These are phyloP conservation scores for Tricholomella constricta DNA, from an alignment of 768 basidiomycete genomes.

Conservation along the genomic window DNA sequence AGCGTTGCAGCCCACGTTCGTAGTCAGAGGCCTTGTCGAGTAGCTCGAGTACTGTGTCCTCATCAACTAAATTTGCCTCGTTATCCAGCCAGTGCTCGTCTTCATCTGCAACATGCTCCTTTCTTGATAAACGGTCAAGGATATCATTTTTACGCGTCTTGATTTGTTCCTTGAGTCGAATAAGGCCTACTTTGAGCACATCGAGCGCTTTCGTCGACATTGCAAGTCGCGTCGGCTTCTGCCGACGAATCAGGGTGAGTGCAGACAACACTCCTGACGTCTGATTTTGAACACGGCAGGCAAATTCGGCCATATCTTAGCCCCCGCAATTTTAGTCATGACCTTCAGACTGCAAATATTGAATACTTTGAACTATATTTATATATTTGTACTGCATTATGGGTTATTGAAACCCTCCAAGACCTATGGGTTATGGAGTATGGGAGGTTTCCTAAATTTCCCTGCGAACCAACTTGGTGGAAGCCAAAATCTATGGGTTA, in stretches of 20 bases:
- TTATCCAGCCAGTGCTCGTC: slow-evolving; percentile 24
- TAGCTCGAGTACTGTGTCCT: slow-evolving; percentile 14
- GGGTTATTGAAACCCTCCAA: slow-evolving; percentile 9
- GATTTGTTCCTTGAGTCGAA: slow-evolving; percentile 3
- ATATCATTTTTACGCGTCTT: slow-evolving; percentile 10
- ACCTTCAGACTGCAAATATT: not conserved
- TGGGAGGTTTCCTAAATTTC: slow-evolving; percentile 4
- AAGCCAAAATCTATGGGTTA: slow-evolving; percentile 11
- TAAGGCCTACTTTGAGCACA: slow-evolving; percentile 9
- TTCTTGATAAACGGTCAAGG: not conserved
- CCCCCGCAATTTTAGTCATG: not conserved
- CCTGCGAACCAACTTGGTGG: slow-evolving; percentile 11
- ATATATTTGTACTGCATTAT: not conserved
- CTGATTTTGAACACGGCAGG: not conserved
- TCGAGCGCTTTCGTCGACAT: slow-evolving; percentile 11
- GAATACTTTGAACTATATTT: not conserved
- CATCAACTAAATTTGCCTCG: slow-evolving; percentile 22
- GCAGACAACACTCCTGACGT: no score
- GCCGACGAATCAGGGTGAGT: no score
- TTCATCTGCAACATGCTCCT: slow-evolving; percentile 10
- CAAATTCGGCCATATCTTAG: not conserved
- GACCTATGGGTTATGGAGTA: slow-evolving; percentile 14
- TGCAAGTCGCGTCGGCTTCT: not conserved
- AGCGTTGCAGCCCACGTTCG: slow-evolving; percentile 15
- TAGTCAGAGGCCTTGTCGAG: slow-evolving; percentile 25